phyloP scores from a whole-genome alignment of 1,284 basidiomycete genomes.

The Cryptococcus sp. region DNA sequence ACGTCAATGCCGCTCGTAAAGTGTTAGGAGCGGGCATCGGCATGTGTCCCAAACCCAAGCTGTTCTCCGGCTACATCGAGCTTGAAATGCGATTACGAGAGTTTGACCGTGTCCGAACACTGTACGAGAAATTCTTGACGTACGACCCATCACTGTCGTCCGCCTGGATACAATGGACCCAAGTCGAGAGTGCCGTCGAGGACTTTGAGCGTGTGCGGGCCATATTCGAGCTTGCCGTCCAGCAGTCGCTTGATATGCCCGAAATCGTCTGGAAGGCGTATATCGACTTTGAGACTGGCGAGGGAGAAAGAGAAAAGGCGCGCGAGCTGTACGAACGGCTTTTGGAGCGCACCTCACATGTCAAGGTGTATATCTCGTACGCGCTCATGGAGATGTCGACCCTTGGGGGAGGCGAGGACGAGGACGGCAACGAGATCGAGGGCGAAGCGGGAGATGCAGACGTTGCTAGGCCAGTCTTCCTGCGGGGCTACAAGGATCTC shows the following conservation, averaged over 20 bases:
- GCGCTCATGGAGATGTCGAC: constrained; percentile 54
- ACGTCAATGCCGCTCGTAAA: constrained; percentile 83
- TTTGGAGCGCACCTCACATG: constrained; percentile 82
- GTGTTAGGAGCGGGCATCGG: constrained; percentile 89
- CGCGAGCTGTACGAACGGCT: constrained; percentile 89
- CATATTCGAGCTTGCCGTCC: constrained; percentile 93
- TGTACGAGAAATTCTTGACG: constrained; percentile 95
- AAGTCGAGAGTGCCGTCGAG: constrained; percentile 88
- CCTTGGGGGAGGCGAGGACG: constrained; percentile 64
- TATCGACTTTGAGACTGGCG: constrained; percentile 84
- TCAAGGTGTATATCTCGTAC: constrained; percentile 66
- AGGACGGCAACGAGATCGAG: constrained; percentile 69
- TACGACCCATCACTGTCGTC: constrained; percentile 85
- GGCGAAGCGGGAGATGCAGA: constrained; percentile 69
- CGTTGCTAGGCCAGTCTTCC: constrained; percentile 74
- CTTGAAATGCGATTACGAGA: constrained; percentile 74
- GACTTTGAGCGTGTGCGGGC: constrained; percentile 89
- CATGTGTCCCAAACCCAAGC: constrained; percentile 90
- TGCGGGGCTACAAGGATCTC: constrained; percentile 81
- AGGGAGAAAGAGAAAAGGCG: constrained; percentile 84
- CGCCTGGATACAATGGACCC: constrained; percentile 97
- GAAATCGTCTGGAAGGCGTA: constrained; percentile 98
- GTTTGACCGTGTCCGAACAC: constrained; percentile 86
- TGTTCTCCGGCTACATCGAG: constrained; percentile 93
- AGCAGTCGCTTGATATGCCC: constrained; percentile 95